Base-by-base conservation (phyloP, 257 asterid genomes). In the Petunia axillaris region DNA sequence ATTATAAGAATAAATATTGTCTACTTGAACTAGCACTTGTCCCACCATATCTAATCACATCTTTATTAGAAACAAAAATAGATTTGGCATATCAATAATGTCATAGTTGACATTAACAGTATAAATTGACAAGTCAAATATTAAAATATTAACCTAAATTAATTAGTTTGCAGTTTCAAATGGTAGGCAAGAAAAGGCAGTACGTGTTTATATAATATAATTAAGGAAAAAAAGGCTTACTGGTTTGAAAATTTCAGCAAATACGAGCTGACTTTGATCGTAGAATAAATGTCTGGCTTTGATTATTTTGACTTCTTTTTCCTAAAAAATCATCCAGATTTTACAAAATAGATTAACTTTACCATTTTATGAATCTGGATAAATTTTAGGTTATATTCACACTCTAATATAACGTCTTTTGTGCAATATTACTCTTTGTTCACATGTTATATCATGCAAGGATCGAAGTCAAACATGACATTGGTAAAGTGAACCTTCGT, bases 31-130 rank as follows among this genome's bases (percentile, higher is more conserved):
- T 55, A 36, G 52, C 76, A 39, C 55, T 15, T 43, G 16, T 43
- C 46, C 8, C 44, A 64, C 76, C 57, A 3, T 68, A 43, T 68
- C 57, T 43, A 40, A 68, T 68, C 38, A 68, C 76, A 43, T 68
- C 76, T 43, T 68, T 68, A 5, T 15, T 68, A 68, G 10, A 68
- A 43, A 68, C 39, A 68, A 43, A 3, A 43, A 16, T 11, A 43
- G 15, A 43, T 2, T 43, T 15, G 14, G 35, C 53, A 44, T 67
- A 41, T 14, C 55, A 48, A 10, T 67, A 40, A 67, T 15, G 13
- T n/a, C 57, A 43, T 41, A 44, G 53, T 68, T 68, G 55, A 43
- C 76, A 67, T 67, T 67, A 41, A 67, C 75, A 50, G 25, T 46
- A 39, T 39, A 67, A n/a, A 50, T 68, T 68, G 8, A 35, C 43